These are phyloP conservation scores for Alternaria brassicae DNA, from an alignment of 2,329 filamentous ascomycete genomes.

Conservation along the genomic window DNA sequence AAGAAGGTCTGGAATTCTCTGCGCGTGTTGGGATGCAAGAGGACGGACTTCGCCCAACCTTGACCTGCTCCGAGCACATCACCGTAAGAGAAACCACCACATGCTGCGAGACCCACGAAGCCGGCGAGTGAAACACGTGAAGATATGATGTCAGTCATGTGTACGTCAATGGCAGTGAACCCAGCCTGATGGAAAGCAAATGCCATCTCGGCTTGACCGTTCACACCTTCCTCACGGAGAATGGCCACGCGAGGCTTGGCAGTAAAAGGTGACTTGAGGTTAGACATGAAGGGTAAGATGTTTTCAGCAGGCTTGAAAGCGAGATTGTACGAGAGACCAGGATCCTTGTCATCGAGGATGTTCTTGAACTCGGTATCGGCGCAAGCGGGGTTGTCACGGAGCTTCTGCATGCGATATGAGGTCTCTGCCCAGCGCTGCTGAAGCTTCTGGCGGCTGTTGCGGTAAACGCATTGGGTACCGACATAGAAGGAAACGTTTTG, in stretches of 20 bases:
- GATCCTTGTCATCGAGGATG: conserved; percentile 76
- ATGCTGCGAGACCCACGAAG: conserved; percentile 90
- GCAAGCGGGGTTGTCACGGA: conserved; percentile 86
- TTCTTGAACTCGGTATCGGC: conserved; percentile 82
- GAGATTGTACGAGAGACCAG: conserved; percentile 84
- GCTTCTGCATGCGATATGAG: conserved; percentile 87
- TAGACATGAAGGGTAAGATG: conserved; percentile 72
- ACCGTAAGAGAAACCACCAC: conserved; percentile 95
- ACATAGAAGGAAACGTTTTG: conserved; percentile 81
- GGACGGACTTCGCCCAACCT: conserved; percentile 93
- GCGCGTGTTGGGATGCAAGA: conserved; percentile 79
- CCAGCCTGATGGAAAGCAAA: conserved; percentile 92
- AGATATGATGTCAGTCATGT: conserved; percentile 92
- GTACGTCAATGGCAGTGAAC: conserved; percentile 90
- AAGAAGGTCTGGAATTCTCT: conserved; percentile 87
- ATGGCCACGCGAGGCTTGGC: conserved; percentile 83
- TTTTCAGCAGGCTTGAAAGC: conserved; percentile 81
- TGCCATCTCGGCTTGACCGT: conserved; percentile 96
- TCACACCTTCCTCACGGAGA: conserved; percentile 92
- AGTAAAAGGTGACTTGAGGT: conserved; percentile 66
- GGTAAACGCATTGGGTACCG: conserved; percentile 71
- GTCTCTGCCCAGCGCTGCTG: conserved; percentile 90
- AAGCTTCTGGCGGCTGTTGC: conserved; percentile 72
- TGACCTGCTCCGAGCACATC: conserved; percentile 93
- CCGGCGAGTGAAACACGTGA: conserved; percentile 78